These are phyloP conservation scores for Citrus maxima DNA, from an alignment of 345 rosid genomes.

Conservation along the genomic window DNA sequence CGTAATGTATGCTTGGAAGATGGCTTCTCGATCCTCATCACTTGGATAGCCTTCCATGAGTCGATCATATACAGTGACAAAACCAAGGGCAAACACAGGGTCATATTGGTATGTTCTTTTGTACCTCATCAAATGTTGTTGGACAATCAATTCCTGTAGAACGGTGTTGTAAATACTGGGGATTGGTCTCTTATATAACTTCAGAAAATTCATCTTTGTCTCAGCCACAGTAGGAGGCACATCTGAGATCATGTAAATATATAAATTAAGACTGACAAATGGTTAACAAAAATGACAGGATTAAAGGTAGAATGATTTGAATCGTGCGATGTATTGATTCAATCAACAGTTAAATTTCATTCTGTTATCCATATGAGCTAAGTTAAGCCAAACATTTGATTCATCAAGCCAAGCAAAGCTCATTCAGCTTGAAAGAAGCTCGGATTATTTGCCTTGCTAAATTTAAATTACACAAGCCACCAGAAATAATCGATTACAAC, in stretches of 20 bases:
- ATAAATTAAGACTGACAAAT: constrained; percentile 6
- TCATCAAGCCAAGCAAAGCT: not conserved
- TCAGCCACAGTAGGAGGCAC: constrained; percentile 86
- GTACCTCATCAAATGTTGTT: constrained; percentile 92
- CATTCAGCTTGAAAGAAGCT: not conserved
- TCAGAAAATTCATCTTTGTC: constrained; percentile 75
- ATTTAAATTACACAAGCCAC: not conserved
- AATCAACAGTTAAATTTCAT: not conserved
- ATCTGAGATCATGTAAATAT: constrained; percentile 41
- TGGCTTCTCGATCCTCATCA: constrained; percentile 82
- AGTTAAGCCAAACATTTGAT: not conserved
- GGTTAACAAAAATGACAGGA: not conserved
- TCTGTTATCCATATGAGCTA: not conserved
- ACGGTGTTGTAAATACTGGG: constrained; percentile 90
- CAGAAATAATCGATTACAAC: not conserved
- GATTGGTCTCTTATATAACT: constrained; percentile 82
- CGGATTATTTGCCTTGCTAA: not conserved
- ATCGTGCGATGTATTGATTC: not conserved
- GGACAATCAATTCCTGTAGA: constrained; percentile 88
- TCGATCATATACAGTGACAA: constrained; percentile 90
- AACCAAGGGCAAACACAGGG: constrained; percentile 91
- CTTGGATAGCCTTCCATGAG: constrained; percentile 99
- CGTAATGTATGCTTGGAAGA: constrained; percentile 74
- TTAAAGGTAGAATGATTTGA: not conserved
- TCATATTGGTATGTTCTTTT: constrained; percentile 81